Evolutionary conservation across 495 filamentous ascomycete species (phyloP), one percentile per base, ranked within the genome.

Genomic region (Cetradonia linearis): DNA sequence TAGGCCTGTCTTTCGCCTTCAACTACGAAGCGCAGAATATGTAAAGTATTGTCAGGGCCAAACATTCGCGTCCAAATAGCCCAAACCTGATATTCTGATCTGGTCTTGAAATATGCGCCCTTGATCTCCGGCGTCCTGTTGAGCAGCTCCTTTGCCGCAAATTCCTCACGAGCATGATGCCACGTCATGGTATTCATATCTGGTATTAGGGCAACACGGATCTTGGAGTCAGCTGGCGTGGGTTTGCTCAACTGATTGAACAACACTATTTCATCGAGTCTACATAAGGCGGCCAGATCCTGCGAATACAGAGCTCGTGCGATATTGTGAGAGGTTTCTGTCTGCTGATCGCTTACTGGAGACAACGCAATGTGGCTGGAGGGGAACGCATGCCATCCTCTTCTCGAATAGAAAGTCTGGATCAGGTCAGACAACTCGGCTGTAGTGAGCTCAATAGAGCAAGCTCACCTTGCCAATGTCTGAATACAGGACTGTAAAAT

Each of bases 131-230:
- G 88, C 1, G 71, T 72, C 36, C 71, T 73, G 0, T 73, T 72
- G 53, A 76, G 72, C 23, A 87, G 66, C 53, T 79, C 77, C 48
- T 78, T 71, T 2, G 76, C 78, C 60, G 91, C 86, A 68, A 89
- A 96, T 42, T 94, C 88, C 74, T 96, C 91, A 38, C 93, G 81
- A 31, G 82, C 79, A 70, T 91, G 81, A 69, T 95, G 91, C 92
- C 93, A 98, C 59, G 82, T 73, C 65, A 92, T 78, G 11, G 85
- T 81, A 31, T 87, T 80, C 54, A 81, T 73, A 61, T 90, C 82
- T 2, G 93, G 93, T 40, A 86, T 60, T 16, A 96, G 72, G 0
- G 91, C 87, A 3, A 93, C 79, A 25, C 73, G 71, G 5, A 71
- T 77, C 30, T 74, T 77, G 25, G 63, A 61, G 2, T 65, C 63